Base-by-base conservation (phyloP, 2,329 filamentous ascomycete species). In the Venturia nashicola region DNA sequence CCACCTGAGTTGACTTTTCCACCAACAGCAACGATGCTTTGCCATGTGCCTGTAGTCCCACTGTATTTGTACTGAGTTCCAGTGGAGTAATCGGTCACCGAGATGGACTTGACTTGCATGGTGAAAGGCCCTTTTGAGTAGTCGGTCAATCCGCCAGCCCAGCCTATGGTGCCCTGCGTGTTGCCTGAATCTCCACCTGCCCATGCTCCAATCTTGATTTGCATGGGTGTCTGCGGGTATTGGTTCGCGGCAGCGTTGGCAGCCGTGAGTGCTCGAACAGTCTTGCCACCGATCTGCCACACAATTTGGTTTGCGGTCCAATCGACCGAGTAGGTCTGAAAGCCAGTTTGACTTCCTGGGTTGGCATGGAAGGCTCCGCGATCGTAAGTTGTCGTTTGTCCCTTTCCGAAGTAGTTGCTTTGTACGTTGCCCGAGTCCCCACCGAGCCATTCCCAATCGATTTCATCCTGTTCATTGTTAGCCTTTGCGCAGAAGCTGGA, bases 351-450 rank as follows among this genome's bases (percentile, higher is more conserved):
- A 67, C 88, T 94, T 70, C 83, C 77, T 67, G 79, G 68, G 71
- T 86, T 79, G 5, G 84, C 77, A 74, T 95, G 90, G 74, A 90
- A 92, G 65, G 89, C 86, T 67, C 90, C 92, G 64, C 94, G 88
- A 77, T 95, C 91, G 79, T 93, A 96, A n/a, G 83, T 83, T 39
- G 83, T 87, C 0, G 90, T 92, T 69, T 89, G 82, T 62, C 93
- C 94, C 76, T 97, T 96, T 74, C 91, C 91, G 70, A 99, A 99
- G 78, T 96, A 99, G 77, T 99, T 99, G 69, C 86, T 89, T 76
- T 99, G 94, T n/a, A 96, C 89, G 75, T 96, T 82, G 65, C 80
- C 78, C 67, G 82, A 77, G 72, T 90, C 83, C 64, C 87, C 85
- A 65, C 94, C 94, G 32, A 99, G 83, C 90, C 92, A 97, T 76